Percentiles rank a stretch among this genome's conserved stretches.
Evolutionary conservation across 2,329 filamentous ascomycete genomes (phyloP).

Genomic region (Epichloe glyceriae): DNA sequence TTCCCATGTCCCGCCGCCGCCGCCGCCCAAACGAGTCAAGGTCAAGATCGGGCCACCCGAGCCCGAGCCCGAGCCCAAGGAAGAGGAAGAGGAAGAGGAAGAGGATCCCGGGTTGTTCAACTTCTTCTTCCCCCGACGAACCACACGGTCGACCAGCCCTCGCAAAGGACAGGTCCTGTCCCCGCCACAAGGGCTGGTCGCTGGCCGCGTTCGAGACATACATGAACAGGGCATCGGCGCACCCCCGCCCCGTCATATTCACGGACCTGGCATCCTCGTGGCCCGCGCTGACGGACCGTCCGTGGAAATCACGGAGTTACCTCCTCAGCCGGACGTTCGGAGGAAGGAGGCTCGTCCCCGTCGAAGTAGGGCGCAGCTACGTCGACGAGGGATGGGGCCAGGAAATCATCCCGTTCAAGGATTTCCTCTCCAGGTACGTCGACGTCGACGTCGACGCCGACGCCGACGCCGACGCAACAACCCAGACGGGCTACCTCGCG

Average conservation of each 20-base stretch:
- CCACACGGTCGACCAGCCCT: constrained; percentile 17
- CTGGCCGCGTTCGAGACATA: constrained; percentile 50
- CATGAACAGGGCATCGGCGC: constrained; percentile 31
- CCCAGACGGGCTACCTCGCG: constrained; percentile 62
- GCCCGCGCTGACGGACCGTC: constrained; percentile 57
- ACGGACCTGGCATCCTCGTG: constrained; percentile 49
- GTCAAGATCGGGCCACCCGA: not conserved
- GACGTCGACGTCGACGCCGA: constrained; percentile 25
- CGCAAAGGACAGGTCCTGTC: constrained; percentile 12
- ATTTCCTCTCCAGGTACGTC: constrained; percentile 57
- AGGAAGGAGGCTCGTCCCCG: constrained; percentile 68
- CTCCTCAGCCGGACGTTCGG: constrained; percentile 60
- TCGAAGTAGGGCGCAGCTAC: constrained; percentile 80
- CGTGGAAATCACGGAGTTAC: constrained; percentile 65
- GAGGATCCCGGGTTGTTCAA: too few relatives aligned
- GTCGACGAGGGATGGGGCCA: constrained; percentile 79
- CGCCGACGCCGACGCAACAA: constrained; percentile 25
- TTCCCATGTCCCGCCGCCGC: constrained; percentile 8
- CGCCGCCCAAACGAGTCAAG: constrained; percentile 12
- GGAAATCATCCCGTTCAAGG: constrained; percentile 58
- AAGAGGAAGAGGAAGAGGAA: too few relatives aligned
- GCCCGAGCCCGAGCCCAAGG: not conserved
- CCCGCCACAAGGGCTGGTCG: constrained; percentile 27
- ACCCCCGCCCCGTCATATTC: constrained; percentile 55
- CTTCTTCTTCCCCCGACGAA: constrained; percentile 19